Conservation (phyloP, 208 protist genomes). For the Wallacemonas sp. region DNA sequence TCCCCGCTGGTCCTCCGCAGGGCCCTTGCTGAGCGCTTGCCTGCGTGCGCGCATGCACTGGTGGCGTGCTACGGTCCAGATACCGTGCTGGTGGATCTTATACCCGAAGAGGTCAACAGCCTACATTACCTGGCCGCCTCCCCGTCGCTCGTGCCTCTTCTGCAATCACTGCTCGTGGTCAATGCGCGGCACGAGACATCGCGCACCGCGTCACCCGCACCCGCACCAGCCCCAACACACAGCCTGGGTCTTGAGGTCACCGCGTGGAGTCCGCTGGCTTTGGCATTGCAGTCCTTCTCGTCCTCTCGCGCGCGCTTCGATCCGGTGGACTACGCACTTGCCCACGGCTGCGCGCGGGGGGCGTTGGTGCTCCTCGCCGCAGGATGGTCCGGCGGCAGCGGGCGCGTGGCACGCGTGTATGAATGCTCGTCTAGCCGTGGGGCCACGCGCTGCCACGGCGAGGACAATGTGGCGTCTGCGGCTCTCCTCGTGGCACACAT, state of each 20-base stretch:
- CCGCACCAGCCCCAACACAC: neutral
- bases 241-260: constrained; percentile 18
- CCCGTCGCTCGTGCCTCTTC: constrained; percentile 29
- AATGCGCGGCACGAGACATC: constrained; percentile 20
- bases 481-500: neutral
- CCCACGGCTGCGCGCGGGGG: constrained; percentile 40
- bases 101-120: constrained; percentile 34
- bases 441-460: neutral
- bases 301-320: constrained; percentile 20
- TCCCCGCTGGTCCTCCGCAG: constrained; percentile 42
- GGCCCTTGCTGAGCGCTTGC: constrained; percentile 43
- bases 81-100: constrained; percentile 49
- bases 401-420: constrained; percentile 8
- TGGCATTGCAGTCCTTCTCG: constrained; percentile 18
- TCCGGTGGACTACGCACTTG: constrained; percentile 65
- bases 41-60: constrained; percentile 36
- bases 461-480: neutral
- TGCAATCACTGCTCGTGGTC: constrained; percentile 52
- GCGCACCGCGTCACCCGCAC: constrained; percentile 16
- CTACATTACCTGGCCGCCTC: constrained; percentile 54
- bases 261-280: constrained; percentile 19
- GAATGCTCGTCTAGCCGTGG: constrained; percentile 10
- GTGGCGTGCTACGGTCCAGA: constrained; percentile 62
- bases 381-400: constrained; percentile 29
- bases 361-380: constrained; percentile 53